Base-by-base conservation (phyloP, 179 eudicot genomes). In the Carnegiea gigantea region DNA sequence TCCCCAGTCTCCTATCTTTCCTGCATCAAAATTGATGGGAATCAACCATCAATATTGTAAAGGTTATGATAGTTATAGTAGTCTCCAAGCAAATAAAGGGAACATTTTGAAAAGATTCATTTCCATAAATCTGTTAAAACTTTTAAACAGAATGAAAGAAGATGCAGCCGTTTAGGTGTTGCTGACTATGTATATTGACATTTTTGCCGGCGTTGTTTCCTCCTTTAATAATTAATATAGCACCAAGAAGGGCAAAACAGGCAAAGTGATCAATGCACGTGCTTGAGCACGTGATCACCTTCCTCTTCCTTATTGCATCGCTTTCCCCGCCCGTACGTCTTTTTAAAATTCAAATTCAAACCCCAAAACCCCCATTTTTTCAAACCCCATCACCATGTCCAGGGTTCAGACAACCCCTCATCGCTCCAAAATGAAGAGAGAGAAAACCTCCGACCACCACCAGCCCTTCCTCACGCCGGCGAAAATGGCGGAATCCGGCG, bases 261-360 rank as follows among this genome's bases (percentile, higher is more conserved):
- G 38, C 9, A 67, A 62, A 9, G 68, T 9, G 6, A 7, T 28
- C 9, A 8, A 62, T 24, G 11, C 30, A 62, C 30, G 12, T 62
- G 68, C 26, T 23, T 9, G 8, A n/a, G 68, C 68, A 62, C 68
- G 68, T 62, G 68, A 67, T 28, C 40, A 26, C 36, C 20, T 21
- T 28, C 40, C 40, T 28, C 18, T 8, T 62, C 68, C 26, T 23
- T 23, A 18, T 5, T 23, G 33, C 73, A 17, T 70, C 73, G 1
- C 73, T 30, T 21, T 13, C 54, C 18, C n/a, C 62, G 14, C 83
- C 83, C 75, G 75, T 18, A n/a, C 8, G 24, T 30, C 75, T 49
- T 53, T 59, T 53, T 75, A 33, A 79, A 75, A 68, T 40, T 73
- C 80, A 49, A 80, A 60, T 84, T 84, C 81, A 84, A 84, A 84